Conservation (phyloP, 2,329 filamentous ascomycete genomes). For the Fusarium sp. region DNA sequence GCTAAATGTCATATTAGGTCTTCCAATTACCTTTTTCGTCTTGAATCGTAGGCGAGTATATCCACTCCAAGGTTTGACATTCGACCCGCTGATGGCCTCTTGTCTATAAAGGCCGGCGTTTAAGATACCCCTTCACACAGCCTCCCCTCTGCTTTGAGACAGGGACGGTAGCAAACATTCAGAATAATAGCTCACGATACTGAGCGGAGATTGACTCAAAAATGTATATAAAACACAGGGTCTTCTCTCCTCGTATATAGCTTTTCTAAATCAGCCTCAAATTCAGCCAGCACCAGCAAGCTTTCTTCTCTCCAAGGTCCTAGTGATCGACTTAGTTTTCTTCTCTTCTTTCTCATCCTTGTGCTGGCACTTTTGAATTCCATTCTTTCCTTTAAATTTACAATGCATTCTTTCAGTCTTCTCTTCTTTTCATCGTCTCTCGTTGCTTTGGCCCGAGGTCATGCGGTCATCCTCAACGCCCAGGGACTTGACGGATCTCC, state of each 20-base stretch:
- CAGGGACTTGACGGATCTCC: constrained; percentile 58
- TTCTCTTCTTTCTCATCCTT: constrained; percentile 19
- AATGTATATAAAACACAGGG: constrained; percentile 19
- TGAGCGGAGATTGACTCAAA: no score
- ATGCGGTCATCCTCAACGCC: constrained; percentile 58
- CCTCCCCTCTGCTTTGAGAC: constrained; percentile 36
- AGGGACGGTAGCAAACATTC: constrained; percentile 32
- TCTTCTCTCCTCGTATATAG: not conserved
- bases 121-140: constrained; percentile 28
- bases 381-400: constrained; percentile 8
- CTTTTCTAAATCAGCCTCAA: constrained; percentile 34
- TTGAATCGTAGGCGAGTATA: constrained; percentile 28
- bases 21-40: not conserved
- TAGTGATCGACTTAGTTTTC: constrained; percentile 37
- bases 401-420: constrained; percentile 31
- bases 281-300: constrained; percentile 15
- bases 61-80: constrained; percentile 16
- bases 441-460: constrained; percentile 42
- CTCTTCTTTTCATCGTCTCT: constrained; percentile 27
- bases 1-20: not conserved
- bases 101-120: not conserved
- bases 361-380: constrained; percentile 38
- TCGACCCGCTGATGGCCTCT: constrained; percentile 7
- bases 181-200: no score
- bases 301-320: constrained; percentile 35